Evolutionary conservation across 1,284 basidiomycete species (phyloP), one percentile per base, ranked within the genome.

Genomic region (Wallemia mellicola): DNA sequence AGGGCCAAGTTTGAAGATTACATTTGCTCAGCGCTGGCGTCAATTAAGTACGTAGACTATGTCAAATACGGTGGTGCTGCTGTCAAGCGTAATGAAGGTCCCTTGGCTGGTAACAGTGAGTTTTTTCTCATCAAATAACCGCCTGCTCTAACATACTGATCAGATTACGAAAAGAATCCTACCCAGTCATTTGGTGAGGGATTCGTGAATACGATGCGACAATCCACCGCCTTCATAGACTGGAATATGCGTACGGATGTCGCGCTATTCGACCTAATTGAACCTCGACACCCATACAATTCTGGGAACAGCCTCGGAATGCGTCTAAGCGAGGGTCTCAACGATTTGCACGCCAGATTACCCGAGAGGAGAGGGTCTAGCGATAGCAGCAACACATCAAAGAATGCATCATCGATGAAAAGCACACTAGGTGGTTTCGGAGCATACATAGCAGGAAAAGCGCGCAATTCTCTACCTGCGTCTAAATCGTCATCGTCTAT

Each of bases 211-310:
- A 82, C 84, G 63, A 92, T 92, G 73, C 82, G 78, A 68, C 75
- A 74, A 63, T 88, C 87, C 14, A 78, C 81, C 62, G 86, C 86
- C 0, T 88, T 80, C 67, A 80, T 83, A 61, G 77, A 86, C 1
- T 95, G 89, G 89, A 78, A 91, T 60, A 74, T 78, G 54, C 78
- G 80, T 28, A 94, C 89, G 0, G 88, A 94, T 69, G 81, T 84
- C 1, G 73, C 85, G 63, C 70, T 94, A 22, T 95, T 95, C 67
- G 89, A 95, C 68, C 83, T 94, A 59, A 76, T 87, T 60, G 89
- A 95, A 69, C 84, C 88, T 11, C 38, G 38, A 48, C 0, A 63
- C 22, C 38, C 38, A 15, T n/a, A 48, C 38, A 48, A 5, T 3
- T 17, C 14, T n/a, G 38, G 38, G 5, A 22, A 22, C 14, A n/a